phyloP scores from a whole-genome alignment of 805 yeast genomes.

The Starmerella sp. region DNA sequence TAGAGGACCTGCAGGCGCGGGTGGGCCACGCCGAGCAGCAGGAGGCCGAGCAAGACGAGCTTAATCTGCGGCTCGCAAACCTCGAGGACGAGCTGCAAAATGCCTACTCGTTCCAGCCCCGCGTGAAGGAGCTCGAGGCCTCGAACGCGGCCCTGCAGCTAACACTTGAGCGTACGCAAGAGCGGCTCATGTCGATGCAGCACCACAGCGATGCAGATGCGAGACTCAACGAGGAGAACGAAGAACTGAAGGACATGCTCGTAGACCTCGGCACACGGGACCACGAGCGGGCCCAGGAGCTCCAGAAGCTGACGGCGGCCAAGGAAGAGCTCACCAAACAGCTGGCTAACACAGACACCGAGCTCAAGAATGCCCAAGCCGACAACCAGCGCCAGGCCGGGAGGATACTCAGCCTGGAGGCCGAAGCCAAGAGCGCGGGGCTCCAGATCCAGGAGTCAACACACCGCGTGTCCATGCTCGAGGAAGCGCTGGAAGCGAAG shows the following conservation, averaged over 20 bases:
- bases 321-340: not conserved
- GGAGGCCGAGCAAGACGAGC: not conserved
- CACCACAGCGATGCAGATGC: not conserved
- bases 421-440: not conserved
- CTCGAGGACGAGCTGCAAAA: not conserved
- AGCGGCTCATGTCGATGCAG: not conserved
- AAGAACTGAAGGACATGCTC: not conserved
- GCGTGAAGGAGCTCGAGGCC: not conserved
- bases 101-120: not conserved
- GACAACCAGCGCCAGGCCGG: not conserved
- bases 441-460: not conserved
- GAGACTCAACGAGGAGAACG: not conserved
- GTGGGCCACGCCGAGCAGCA: not conserved
- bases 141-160: not conserved
- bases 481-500: not conserved
- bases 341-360: not conserved
- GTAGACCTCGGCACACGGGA: not conserved
- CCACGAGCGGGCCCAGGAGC: not conserved
- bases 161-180: not conserved
- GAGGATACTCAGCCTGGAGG: not conserved
- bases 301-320: not conserved
- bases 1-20: not conserved
- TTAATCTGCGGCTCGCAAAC: not conserved
- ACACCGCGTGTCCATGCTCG: not conserved
- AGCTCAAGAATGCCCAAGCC: not conserved